Percentiles rank a stretch among this genome's conserved stretches.
Conservation (phyloP, 192 early-diverging fungal genomes). For the Coemansia sp. region DNA sequence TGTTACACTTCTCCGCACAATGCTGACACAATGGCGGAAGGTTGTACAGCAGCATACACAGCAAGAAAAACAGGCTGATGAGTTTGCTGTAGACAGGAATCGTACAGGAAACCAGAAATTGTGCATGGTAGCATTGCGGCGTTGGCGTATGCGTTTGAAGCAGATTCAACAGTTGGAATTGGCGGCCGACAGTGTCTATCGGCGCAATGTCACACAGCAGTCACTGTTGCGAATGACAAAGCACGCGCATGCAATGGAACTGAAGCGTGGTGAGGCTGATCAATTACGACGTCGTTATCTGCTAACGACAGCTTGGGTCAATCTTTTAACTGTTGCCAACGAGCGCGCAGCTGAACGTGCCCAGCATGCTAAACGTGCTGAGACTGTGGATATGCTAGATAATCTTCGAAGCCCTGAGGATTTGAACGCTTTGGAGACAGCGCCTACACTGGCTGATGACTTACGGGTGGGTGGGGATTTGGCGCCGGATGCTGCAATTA, state of each 20-base stretch:
- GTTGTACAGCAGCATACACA: background rate
- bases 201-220: background rate
- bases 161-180: constrained; percentile 8
- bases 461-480: background rate
- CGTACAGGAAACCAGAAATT: background rate
- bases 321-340: background rate
- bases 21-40: constrained; percentile 11
- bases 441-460: background rate
- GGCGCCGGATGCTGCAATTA: constrained; percentile 2
- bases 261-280: constrained; percentile 8
- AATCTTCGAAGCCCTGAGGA: too few relatives aligned
- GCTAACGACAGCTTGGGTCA: constrained; percentile 13
- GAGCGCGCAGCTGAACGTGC: constrained; percentile 5
- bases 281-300: background rate
- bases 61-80: constrained; percentile 4
- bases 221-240: background rate
- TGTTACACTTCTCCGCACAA: background rate
- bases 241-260: background rate
- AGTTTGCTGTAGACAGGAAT: background rate
- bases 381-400: background rate
- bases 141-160: constrained; percentile 14
- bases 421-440: too few relatives aligned
- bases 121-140: background rate
- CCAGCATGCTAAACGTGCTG: background rate
- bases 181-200: constrained; percentile 3